phyloP scores from a whole-genome alignment of 805 yeast genomes.

The Ascoidea asiatica region DNA sequence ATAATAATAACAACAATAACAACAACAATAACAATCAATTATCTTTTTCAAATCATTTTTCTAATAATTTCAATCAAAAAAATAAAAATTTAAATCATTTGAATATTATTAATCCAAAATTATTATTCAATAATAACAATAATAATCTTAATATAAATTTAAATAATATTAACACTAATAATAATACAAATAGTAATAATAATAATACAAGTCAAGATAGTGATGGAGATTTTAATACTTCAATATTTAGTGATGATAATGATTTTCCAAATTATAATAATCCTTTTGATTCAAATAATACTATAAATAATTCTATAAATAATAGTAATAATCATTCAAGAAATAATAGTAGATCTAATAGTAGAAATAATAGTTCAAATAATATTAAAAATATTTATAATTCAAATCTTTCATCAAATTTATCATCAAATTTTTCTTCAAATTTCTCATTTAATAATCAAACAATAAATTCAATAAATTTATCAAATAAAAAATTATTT shows the following conservation, averaged over 20 bases:
- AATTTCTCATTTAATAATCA: too few relatives aligned
- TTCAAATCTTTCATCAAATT: too few relatives aligned
- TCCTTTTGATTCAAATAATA: not conserved
- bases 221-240: not conserved
- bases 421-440: too few relatives aligned
- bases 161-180: too few relatives aligned
- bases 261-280: not conserved
- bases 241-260: not conserved
- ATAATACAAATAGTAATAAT: too few relatives aligned
- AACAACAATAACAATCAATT: not conserved
- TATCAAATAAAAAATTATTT: too few relatives aligned
- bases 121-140: not conserved
- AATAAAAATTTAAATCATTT: not conserved
- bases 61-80: not conserved
- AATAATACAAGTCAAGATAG: not conserved
- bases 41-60: not conserved
- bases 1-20: not conserved
- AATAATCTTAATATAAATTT: not conserved
- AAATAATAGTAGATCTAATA: too few relatives aligned
- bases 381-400: too few relatives aligned
- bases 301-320: too few relatives aligned
- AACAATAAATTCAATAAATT: too few relatives aligned
- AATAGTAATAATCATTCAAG: too few relatives aligned
- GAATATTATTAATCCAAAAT: not conserved
- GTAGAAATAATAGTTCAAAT: too few relatives aligned